phyloP scores from a whole-genome alignment of 768 basidiomycete species.

The Candolleomyces eurysporus region DNA sequence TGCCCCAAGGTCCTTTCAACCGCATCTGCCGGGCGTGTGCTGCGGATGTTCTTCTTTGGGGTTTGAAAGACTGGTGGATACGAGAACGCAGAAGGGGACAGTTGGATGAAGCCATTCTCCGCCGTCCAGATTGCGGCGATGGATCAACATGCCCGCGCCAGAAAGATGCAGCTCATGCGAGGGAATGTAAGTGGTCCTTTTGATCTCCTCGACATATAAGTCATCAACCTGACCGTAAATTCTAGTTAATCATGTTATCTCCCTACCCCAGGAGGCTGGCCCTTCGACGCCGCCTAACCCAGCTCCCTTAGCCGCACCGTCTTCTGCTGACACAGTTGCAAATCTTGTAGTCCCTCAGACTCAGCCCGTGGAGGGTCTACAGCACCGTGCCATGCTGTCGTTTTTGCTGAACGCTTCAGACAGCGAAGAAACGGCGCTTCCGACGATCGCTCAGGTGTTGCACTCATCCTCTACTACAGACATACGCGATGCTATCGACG shows the following conservation, averaged over 20 bases:
- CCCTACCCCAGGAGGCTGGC: constrained; percentile 5
- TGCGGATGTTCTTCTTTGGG: constrained; percentile 71
- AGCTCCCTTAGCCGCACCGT: not conserved
- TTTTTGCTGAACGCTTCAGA: constrained; percentile 25
- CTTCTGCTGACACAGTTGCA: constrained; percentile 6
- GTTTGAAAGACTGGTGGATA: constrained; percentile 81
- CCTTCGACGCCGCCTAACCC: not conserved
- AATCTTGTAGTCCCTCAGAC: constrained; percentile 3
- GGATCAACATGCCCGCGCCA: constrained; percentile 60
- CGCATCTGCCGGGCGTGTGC: constrained; percentile 73
- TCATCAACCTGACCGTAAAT: constrained; percentile 6
- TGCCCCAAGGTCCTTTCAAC: constrained; percentile 55
- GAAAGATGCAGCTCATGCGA: constrained; percentile 70
- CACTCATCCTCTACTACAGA: constrained; percentile 7
- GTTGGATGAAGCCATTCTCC: constrained; percentile 51
- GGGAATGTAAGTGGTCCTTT: constrained; percentile 57
- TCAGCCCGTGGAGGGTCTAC: not conserved
- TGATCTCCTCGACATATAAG: not conserved
- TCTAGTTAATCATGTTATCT: constrained; percentile 38
- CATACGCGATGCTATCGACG: constrained; percentile 15
- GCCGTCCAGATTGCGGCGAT: constrained; percentile 67
- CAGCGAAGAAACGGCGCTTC: not conserved
- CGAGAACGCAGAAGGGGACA: constrained; percentile 71
- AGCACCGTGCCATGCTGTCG: constrained; percentile 14
- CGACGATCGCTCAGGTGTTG: constrained; percentile 5